These are phyloP conservation scores for Ustilago lituana DNA, from an alignment of 1,284 basidiomycete species.

Conservation along the genomic window DNA sequence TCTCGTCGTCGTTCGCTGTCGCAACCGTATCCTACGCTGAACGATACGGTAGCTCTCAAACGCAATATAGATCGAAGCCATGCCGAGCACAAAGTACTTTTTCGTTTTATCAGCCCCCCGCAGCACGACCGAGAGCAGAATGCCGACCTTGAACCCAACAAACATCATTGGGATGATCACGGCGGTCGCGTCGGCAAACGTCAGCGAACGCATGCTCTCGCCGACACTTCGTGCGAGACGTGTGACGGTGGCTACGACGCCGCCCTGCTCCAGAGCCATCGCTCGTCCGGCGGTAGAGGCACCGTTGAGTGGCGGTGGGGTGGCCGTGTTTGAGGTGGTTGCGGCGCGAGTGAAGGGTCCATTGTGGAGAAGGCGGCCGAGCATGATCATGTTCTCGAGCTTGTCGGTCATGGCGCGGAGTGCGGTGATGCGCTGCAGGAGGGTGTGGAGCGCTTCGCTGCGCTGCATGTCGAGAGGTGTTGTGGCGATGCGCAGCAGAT, in stretches of 20 bases:
- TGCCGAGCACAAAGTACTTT: slow-evolving; percentile 33
- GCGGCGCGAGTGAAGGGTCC: neutral
- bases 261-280: slow-evolving; percentile 13
- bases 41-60: slow-evolving; percentile 46
- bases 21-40: slow-evolving; percentile 23
- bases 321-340: neutral
- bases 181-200: slow-evolving; percentile 22
- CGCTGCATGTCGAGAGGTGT: slow-evolving; percentile 22
- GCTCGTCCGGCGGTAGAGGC: neutral
- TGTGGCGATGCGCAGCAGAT: slow-evolving; percentile 34
- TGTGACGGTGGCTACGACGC: neutral
- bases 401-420: slow-evolving; percentile 27
- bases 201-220: slow-evolving; percentile 11
- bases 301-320: neutral
- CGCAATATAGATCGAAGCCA: slow-evolving; percentile 35
- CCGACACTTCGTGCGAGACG: neutral
- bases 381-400: slow-evolving; percentile 34
- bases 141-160: slow-evolving; percentile 46
- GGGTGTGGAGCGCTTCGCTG: slow-evolving; percentile 26
- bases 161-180: slow-evolving; percentile 47
- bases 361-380: slow-evolving; percentile 15
- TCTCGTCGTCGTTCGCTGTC: slow-evolving; percentile 13
- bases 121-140: slow-evolving; percentile 50
- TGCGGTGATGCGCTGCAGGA: slow-evolving; percentile 25
- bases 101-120: slow-evolving; percentile 42